Percentiles rank a stretch among this genome's conserved stretches.
Evolutionary conservation across 192 early-diverging fungal genomes (phyloP).

Genomic region (Podila epigama): DNA sequence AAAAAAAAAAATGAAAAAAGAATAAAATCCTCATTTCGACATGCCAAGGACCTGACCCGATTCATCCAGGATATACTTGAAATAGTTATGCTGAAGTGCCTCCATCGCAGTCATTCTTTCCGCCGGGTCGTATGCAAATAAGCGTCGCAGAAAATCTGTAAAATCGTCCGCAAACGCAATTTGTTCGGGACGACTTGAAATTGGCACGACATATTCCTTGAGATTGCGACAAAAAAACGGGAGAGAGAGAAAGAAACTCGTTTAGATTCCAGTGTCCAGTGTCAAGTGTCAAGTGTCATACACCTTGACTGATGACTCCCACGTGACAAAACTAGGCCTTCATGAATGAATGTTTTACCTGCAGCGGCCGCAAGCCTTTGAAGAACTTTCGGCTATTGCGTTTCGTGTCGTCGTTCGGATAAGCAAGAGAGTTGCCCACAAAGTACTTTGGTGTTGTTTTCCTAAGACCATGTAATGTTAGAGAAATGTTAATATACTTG

Average conservation of each 20-base stretch:
- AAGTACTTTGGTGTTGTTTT: conserved; percentile 62
- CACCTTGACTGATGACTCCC: background rate
- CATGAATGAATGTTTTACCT: conserved; percentile 36
- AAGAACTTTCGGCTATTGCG: conserved; percentile 68
- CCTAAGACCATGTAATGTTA: conserved; percentile 9
- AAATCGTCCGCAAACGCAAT: conserved; percentile 59
- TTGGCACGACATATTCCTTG: conserved; percentile 31
- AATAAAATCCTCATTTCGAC: background rate
- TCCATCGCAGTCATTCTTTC: conserved; percentile 82
- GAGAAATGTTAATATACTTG: background rate
- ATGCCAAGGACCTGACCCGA: conserved; percentile 29
- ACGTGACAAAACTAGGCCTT: background rate
- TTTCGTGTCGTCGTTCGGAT: conserved; percentile 63
- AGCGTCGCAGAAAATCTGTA: conserved; percentile 71
- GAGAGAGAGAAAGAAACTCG: background rate
- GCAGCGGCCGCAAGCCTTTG: conserved; percentile 59
- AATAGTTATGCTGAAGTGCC: conserved; percentile 88
- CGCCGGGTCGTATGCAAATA: conserved; percentile 84
- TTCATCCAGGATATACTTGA: conserved; percentile 65
- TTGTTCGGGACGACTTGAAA: conserved; percentile 49
- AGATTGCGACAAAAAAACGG: background rate
- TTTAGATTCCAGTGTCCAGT: background rate
- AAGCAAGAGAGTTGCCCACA: conserved; percentile 54
- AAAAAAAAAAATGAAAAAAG: background rate
- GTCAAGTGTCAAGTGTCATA: background rate